Base-by-base conservation (phyloP, 129 eudicot genomes). In the Centrapalus pauciflorus region DNA sequence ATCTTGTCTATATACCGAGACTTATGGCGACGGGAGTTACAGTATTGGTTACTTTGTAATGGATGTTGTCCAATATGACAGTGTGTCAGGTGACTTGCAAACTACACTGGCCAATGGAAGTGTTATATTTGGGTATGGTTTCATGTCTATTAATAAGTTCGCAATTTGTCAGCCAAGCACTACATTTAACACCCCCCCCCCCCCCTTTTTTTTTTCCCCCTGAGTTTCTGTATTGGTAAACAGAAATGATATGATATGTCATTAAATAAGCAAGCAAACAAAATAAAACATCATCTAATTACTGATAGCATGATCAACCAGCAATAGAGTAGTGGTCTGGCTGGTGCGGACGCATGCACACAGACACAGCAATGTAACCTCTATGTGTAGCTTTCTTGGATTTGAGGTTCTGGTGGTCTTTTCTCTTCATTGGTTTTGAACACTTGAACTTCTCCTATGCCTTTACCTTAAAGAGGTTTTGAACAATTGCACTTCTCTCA, bases 21-120 rank as follows among this genome's bases (percentile, higher is more conserved):
- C 71, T 28, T 90, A 90, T 83, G 97, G 90, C 60, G 97, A 90
- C 77, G 93, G 93, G 55, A 83, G 95, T 70, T 87, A 71, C 60
- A 90, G 85, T 71, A 67, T 83, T 65, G 97, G 97, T 64, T 87
- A 90, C 84, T 87, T 90, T 54, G 95, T 90, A 5, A 75, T 41
- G 75, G 97, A 90, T 61, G 56, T 85, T 37, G 90, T 90, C 33
- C 96, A 87, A 38, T 90, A 90, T 79, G 94, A 85, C 74, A 80
- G 82, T 50, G 94, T 90, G 21, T 90, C 97, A 61, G 97, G 97
- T 21, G 97, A 90, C 77, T 80, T 81, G 56, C 78, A 90, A 73
- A 90, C 97, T 24, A 85, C 75, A 56, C 70, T 84, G 58, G 82
- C 93, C 29, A 90, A 90, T 77, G 97, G 97, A 80, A 90, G 79